Percentiles rank a stretch among this genome's conserved stretches.
These are phyloP conservation scores for Exophiala xenobiotica DNA, from an alignment of 2,329 filamentous ascomycete genomes.

Conservation along the genomic window DNA sequence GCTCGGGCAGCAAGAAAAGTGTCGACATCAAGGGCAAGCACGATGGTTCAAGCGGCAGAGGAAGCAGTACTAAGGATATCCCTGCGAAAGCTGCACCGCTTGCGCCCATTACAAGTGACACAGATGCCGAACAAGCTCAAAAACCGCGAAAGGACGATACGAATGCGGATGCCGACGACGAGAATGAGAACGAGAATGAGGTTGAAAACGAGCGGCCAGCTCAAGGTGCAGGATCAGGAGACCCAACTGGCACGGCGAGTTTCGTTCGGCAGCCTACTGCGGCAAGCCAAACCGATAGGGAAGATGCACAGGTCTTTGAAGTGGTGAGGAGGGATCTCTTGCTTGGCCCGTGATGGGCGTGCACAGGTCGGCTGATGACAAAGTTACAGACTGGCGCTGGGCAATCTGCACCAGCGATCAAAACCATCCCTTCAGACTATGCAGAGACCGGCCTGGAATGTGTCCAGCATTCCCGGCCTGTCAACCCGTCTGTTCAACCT, in stretches of 20 bases:
- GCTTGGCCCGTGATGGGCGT: slow-evolving; percentile 40
- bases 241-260: slow-evolving; percentile 13
- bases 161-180: slow-evolving; percentile 16
- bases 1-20: slow-evolving; percentile 78
- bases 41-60: slow-evolving; percentile 5
- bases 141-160: slow-evolving; percentile 5
- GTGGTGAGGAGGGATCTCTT: slow-evolving; percentile 51
- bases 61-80: slow-evolving; percentile 16
- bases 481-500: slow-evolving; percentile 2
- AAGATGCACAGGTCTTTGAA: slow-evolving; percentile 44
- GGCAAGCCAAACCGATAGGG: slow-evolving; percentile 33
- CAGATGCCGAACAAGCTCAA: slow-evolving; percentile 34
- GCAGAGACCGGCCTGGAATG: neutral
- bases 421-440: too few species aligned
- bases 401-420: neutral
- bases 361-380: slow-evolving; percentile 12
- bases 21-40: slow-evolving; percentile 26
- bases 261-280: slow-evolving; percentile 24
- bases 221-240: slow-evolving; percentile 1
- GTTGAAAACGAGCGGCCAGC: slow-evolving; percentile 2
- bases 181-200: slow-evolving; percentile 15
- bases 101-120: slow-evolving; percentile 31
- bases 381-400: neutral
- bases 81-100: slow-evolving; percentile 17
- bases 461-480: slow-evolving; percentile 1